These are phyloP conservation scores for Fallopia convolvulus DNA, from an alignment of 148 eudicot genomes.

Conservation along the genomic window DNA sequence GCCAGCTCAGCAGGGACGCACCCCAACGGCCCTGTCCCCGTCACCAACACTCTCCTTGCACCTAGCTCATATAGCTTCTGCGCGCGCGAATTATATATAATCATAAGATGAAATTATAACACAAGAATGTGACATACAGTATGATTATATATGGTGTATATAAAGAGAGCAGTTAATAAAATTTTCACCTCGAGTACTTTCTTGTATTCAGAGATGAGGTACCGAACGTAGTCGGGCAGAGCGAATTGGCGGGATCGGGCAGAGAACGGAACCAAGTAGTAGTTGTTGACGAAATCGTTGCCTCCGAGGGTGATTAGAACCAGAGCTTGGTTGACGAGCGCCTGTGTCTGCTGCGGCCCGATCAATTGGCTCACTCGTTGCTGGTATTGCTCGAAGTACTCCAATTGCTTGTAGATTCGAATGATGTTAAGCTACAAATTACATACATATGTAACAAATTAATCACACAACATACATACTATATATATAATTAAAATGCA, in stretches of 20 bases:
- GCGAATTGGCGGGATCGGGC: constrained; percentile 38
- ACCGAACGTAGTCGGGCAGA: constrained; percentile 33
- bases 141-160: no score
- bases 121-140: neutral
- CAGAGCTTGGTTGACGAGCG: constrained; percentile 38
- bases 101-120: neutral
- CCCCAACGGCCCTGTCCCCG: constrained; percentile 50
- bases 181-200: constrained; percentile 36
- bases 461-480: neutral
- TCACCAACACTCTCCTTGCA: constrained; percentile 46
- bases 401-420: constrained; percentile 32
- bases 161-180: neutral
- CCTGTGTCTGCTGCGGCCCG: constrained; percentile 24
- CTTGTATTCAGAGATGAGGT: constrained; percentile 42
- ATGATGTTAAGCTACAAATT: constrained; percentile 41
- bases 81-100: neutral
- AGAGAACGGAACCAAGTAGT: constrained; percentile 41
- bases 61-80: constrained; percentile 42
- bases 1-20: constrained; percentile 52
- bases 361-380: constrained; percentile 30
- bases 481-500: neutral
- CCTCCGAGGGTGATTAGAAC: constrained; percentile 58
- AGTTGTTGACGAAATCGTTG: constrained; percentile 63
- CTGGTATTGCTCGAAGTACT: constrained; percentile 42
- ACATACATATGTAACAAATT: neutral